Conservation (phyloP, 352 stramenopile species). For the Elongisporangium anandrum region DNA sequence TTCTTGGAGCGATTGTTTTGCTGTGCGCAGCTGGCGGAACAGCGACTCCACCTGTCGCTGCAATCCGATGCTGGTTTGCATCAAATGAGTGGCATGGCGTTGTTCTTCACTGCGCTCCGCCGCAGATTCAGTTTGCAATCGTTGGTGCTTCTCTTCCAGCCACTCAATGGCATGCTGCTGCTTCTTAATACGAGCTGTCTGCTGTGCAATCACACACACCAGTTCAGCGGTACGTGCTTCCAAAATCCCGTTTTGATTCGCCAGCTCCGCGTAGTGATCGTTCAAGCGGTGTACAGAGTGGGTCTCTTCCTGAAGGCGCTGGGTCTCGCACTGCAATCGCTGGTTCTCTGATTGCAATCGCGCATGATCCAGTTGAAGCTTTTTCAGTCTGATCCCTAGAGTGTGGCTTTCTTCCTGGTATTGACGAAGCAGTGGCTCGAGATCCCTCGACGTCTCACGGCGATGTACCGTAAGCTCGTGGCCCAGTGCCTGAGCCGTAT, state of each 20-base stretch:
- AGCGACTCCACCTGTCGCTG: conserved; percentile 14
- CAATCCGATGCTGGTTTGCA: conserved; percentile 23
- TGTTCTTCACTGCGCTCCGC: conserved; percentile 17
- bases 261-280: conserved; percentile 5
- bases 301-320: conserved; percentile 12
- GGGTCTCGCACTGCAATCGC: conserved; percentile 2
- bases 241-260: conserved; percentile 4
- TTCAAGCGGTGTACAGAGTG: conserved; percentile 4
- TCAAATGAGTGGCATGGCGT: conserved; percentile 21
- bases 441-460: background rate
- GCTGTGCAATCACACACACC: conserved; percentile 9
- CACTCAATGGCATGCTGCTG: conserved; percentile 25
- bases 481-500: background rate
- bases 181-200: conserved; percentile 15
- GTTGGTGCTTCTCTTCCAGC: conserved; percentile 9
- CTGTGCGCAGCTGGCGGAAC: conserved; percentile 5
- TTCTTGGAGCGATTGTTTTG: background rate
- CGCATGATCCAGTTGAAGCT: background rate
- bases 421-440: conserved; percentile 1
- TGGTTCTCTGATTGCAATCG: conserved; percentile 5
- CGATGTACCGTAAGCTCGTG: conserved; percentile 7
- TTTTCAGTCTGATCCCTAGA: conserved; percentile 1
- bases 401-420: conserved; percentile 1
- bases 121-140: background rate
- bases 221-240: conserved; percentile 6